These are phyloP conservation scores for Salix arbutifolia DNA, from an alignment of 345 rosid species.

Conservation along the genomic window DNA sequence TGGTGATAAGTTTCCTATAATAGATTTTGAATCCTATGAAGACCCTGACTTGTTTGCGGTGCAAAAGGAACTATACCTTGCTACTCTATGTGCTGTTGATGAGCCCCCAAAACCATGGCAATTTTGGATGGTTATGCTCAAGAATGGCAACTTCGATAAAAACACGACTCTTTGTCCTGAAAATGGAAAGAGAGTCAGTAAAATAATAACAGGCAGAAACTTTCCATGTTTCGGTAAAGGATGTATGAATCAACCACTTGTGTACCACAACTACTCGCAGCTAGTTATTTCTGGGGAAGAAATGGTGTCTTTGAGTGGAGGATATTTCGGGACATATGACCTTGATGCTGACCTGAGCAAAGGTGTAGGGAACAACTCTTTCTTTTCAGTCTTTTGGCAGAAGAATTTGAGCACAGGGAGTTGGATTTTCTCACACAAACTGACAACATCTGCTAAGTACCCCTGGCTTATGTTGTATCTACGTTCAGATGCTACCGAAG, in stretches of 20 bases:
- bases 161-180: conserved; percentile 24
- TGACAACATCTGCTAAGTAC: conserved; percentile 21
- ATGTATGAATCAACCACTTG: conserved; percentile 28
- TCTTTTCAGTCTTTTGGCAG: conserved; percentile 22
- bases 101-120: conserved; percentile 27
- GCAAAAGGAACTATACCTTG: conserved; percentile 25
- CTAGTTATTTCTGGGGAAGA: conserved; percentile 13
- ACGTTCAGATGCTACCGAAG: conserved; percentile 24
- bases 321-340: conserved; percentile 24
- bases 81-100: conserved; percentile 16
- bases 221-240: conserved; percentile 29
- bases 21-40: conserved; percentile 27
- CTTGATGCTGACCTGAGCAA: conserved; percentile 25
- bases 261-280: conserved; percentile 19
- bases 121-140: conserved; percentile 30
- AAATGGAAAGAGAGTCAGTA: conserved; percentile 20
- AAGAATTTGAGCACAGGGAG: conserved; percentile 19
- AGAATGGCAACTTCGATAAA: conserved; percentile 25
- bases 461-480: conserved; percentile 30
- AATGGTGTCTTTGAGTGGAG: conserved; percentile 17
- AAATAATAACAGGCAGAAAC: conserved; percentile 12
- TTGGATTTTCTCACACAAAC: conserved; percentile 20
- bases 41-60: conserved; percentile 35
- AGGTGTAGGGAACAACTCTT: conserved; percentile 9
- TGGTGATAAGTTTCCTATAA: conserved; percentile 43